Evolutionary conservation across 208 protist genomes (phyloP).

Genomic region (Trypanosoma melophagium): DNA sequence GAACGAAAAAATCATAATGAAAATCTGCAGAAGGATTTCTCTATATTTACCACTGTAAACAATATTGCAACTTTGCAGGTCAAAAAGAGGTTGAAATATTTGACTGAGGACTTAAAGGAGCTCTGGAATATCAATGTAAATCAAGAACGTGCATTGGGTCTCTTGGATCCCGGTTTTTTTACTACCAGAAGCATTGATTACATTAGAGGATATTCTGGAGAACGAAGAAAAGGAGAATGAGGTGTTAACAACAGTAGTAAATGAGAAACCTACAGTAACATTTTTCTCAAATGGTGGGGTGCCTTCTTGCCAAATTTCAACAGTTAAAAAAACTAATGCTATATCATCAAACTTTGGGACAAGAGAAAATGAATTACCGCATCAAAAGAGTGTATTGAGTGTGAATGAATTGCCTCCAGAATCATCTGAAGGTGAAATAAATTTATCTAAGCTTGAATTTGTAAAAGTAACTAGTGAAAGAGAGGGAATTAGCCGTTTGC

Average conservation of each 20-base stretch:
- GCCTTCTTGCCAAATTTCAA: background rate
- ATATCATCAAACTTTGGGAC: background rate
- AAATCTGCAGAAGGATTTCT: too few relatives aligned
- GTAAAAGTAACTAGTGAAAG: background rate
- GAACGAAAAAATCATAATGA: too few relatives aligned
- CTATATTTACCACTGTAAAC: background rate
- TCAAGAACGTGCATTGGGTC: conserved; percentile 11
- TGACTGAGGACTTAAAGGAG: conserved; percentile 1
- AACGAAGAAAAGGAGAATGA: background rate
- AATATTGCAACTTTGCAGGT: background rate
- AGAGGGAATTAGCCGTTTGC: background rate
- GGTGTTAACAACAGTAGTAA: background rate
- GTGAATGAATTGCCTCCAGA: too few relatives aligned
- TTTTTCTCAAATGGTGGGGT: background rate
- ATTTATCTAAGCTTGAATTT: background rate
- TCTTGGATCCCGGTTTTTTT: background rate
- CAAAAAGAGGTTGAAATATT: background rate
- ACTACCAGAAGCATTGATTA: conserved; percentile 1
- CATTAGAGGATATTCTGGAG: background rate
- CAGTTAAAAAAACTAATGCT: background rate
- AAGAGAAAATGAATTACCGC: background rate
- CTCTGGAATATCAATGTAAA: conserved; percentile 2
- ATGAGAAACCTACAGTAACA: background rate
- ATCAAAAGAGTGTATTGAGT: background rate
- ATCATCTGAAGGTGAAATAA: background rate